A percentile compares a stretch with the other conserved stretches of the same genome.
Evolutionary conservation across 2,329 filamentous ascomycete genomes (phyloP).

Genomic region (Ophiostoma ips): DNA sequence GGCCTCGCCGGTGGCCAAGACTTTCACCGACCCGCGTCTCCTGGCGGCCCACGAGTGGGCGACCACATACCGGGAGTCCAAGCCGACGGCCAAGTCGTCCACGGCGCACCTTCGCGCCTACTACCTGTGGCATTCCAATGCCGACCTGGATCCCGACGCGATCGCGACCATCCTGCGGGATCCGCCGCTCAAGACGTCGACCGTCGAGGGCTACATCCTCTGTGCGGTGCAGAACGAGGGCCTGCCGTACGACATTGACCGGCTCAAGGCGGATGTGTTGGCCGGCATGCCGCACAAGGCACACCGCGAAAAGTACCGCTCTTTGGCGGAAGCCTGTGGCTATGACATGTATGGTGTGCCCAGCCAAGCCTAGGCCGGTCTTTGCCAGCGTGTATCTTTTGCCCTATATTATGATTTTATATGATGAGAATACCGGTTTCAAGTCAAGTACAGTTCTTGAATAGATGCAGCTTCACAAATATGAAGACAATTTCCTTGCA

Average conservation of each 20-base stretch:
- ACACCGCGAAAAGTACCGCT: slow-evolving; percentile 16
- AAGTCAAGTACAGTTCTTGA: too few relatives aligned
- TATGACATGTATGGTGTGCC: background rate
- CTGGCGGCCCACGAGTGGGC: slow-evolving; percentile 28
- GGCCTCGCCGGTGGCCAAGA: background rate
- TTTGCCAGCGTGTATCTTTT: too few relatives aligned
- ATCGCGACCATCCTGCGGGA: slow-evolving; percentile 44
- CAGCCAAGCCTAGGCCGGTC: too few relatives aligned
- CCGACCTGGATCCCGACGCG: slow-evolving; percentile 30
- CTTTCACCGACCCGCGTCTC: slow-evolving; percentile 26
- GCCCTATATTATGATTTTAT: too few relatives aligned
- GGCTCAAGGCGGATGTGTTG: slow-evolving; percentile 33
- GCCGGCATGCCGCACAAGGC: slow-evolving; percentile 18
- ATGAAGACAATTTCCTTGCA: too few relatives aligned
- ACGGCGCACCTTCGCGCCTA: slow-evolving; percentile 40
- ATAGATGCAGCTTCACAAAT: too few relatives aligned
- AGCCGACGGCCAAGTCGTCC: slow-evolving; percentile 13
- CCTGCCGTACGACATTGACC: slow-evolving; percentile 32
- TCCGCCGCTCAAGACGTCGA: slow-evolving; percentile 42
- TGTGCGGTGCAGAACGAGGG: slow-evolving; percentile 37
- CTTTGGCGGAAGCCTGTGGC: slow-evolving; percentile 17
- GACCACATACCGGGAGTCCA: slow-evolving; percentile 21
- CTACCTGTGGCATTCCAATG: slow-evolving; percentile 46
- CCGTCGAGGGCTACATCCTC: slow-evolving; percentile 46
- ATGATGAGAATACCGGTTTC: too few relatives aligned